phyloP scores from a whole-genome alignment of 2,329 filamentous ascomycete genomes.

The Talaromyces atroroseus region DNA sequence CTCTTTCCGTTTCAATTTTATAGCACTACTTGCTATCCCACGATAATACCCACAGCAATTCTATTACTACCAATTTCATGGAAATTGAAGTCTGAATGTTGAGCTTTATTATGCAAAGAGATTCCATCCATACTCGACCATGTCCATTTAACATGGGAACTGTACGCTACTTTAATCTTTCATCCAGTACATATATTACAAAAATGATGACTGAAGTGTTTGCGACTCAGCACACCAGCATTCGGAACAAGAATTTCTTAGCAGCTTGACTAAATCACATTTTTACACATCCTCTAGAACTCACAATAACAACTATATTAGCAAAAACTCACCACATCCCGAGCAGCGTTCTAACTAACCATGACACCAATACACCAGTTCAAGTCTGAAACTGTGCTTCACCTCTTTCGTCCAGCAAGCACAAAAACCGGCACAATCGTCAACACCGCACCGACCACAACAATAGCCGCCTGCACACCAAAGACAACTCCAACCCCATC shows the following conservation, averaged over 20 bases:
- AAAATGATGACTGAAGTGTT: too few relatives aligned
- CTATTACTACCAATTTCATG: background rate
- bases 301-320: too few relatives aligned
- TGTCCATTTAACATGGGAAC: background rate
- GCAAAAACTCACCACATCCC: too few relatives aligned
- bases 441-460: slow-evolving; percentile 22
- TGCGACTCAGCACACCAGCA: too few relatives aligned
- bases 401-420: slow-evolving; percentile 2
- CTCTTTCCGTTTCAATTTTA: background rate
- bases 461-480: slow-evolving; percentile 28
- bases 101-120: background rate
- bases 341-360: background rate
- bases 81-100: background rate
- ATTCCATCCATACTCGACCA: background rate
- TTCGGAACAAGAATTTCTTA: too few relatives aligned
- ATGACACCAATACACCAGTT: background rate
- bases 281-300: too few relatives aligned
- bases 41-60: background rate
- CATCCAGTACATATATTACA: background rate
- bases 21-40: background rate
- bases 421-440: slow-evolving; percentile 25
- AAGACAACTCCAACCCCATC: slow-evolving; percentile 30
- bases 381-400: background rate
- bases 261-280: too few relatives aligned
- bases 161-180: background rate